Percentiles rank a stretch among this genome's conserved stretches.
These are phyloP conservation scores for Scedosporium aurantiacum DNA, from an alignment of 2,329 filamentous ascomycete species.

Conservation along the genomic window DNA sequence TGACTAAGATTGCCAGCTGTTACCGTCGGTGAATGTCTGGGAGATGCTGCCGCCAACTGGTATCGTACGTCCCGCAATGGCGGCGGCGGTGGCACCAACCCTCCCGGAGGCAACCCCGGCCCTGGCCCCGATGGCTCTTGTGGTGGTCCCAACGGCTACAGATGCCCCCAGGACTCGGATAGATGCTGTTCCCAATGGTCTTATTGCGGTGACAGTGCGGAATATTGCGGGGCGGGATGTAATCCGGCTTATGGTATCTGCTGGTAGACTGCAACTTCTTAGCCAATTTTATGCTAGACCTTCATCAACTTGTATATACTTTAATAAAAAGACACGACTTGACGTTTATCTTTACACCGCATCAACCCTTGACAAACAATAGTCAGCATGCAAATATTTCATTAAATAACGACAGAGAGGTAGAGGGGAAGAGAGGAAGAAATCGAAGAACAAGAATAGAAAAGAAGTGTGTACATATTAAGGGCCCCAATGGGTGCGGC, in stretches of 20 bases:
- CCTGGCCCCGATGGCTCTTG: conserved; percentile 6
- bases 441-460: no score
- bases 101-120: neutral
- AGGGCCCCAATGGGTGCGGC: no score
- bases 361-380: no score
- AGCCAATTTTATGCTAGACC: neutral
- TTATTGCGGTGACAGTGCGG: conserved; percentile 5
- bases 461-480: no score
- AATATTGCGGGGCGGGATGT: conserved; percentile 7
- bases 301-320: neutral
- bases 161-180: neutral
- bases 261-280: neutral
- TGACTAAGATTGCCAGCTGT: conserved; percentile 9
- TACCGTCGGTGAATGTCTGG: conserved; percentile 35
- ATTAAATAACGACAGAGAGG: no score
- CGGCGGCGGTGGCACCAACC: neutral
- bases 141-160: conserved; percentile 1
- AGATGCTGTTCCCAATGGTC: conserved; percentile 6
- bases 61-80: conserved; percentile 23
- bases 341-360: neutral
- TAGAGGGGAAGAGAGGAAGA: no score
- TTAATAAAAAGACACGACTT: neutral
- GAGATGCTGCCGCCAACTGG: conserved; percentile 41
- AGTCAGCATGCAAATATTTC: no score
- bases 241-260: conserved; percentile 5